Base-by-base conservation (phyloP, 2,329 filamentous ascomycete species). In the Daldinia eschscholtzii region DNA sequence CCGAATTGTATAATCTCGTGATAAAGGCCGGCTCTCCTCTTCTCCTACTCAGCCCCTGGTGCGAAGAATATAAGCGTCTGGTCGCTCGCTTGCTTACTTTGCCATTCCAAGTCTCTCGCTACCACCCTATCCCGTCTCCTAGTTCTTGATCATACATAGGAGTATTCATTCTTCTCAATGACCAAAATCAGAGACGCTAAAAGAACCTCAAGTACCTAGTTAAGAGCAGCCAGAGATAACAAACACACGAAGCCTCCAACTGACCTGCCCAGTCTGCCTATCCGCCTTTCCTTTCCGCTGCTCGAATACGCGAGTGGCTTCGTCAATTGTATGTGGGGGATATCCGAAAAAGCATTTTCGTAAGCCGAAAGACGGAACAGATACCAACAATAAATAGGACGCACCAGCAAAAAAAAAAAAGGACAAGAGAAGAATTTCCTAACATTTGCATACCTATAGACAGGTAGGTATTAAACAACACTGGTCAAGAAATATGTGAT, bases 381-480 rank as follows among this genome's bases (percentile, higher is more conserved):
- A 10, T 13, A 37, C 35, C 7, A 23, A 26, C 6, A 52, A 23
- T 20, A 18, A n/a, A 13, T n/a, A 37, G 35, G 35, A 12, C 10
- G 35, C 12, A 37, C 12, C 35, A 39, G 12, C 2, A 6, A 35
- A 30, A 28, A 30, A 23, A 41, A 28, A 46, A 44, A 20, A 61
- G 18, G 48, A 35, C 41, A 44, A 63, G 39, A 63, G 65, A 61
- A 66, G 57, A 68, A 70, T 75, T 55, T 55, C 68, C 68, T 69
- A 72, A 62, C 71, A 74, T 72, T 72, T 61, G 56, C 60, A 60
- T 56, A 66, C 56, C 56, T 50, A 61, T 62, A 60, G 10, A 39
- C 63, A 65, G 52, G 63, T 53, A 59, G 64, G 69, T 62, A 64
- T 56, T 64, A 71, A 65, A 68, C 68, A 53, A 55, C 30, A 55